Conservation (phyloP, 2,329 filamentous ascomycete genomes). For the Aspergillus arachidicola region DNA sequence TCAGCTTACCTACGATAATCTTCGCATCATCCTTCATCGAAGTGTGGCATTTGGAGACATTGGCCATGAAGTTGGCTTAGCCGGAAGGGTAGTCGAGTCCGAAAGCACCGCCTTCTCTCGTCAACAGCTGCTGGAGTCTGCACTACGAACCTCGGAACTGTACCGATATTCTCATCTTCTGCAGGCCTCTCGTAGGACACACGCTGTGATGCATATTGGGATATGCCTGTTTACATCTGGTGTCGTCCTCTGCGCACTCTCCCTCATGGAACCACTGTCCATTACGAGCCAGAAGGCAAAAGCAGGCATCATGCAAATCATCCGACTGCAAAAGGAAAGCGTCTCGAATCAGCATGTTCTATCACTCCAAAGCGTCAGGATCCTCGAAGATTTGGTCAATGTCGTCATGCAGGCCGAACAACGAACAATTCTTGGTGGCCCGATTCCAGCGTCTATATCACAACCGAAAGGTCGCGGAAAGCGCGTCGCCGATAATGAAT, state of each 20-base stretch:
- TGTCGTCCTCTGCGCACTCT: slow-evolving; percentile 17
- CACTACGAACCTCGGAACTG: slow-evolving; percentile 11
- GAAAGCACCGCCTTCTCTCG: background rate
- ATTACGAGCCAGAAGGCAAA: slow-evolving; percentile 14
- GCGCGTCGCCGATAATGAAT: no score
- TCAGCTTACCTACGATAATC: slow-evolving; percentile 15
- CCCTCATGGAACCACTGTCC: slow-evolving; percentile 15
- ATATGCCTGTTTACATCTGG: slow-evolving; percentile 22
- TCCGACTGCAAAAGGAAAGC: slow-evolving; percentile 11
- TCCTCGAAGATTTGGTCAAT: slow-evolving; percentile 12
- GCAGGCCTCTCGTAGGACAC: slow-evolving; percentile 16
- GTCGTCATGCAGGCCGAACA: slow-evolving; percentile 12
- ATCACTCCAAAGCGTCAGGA: slow-evolving; percentile 12
- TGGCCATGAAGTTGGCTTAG: background rate
- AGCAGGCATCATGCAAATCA: slow-evolving; percentile 13
- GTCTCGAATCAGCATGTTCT: slow-evolving; percentile 13
- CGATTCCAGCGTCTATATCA: background rate
- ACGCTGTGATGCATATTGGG: slow-evolving; percentile 18
- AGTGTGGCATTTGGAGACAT: slow-evolving; percentile 13
- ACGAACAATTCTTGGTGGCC: slow-evolving; percentile 7
- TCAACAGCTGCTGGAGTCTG: slow-evolving; percentile 12
- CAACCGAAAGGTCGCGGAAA: background rate
- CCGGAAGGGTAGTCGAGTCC: background rate
- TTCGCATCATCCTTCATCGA: slow-evolving; percentile 15
- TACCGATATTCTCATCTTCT: slow-evolving; percentile 12